These are phyloP conservation scores for Neurospora sp. DNA, from an alignment of 495 filamentous ascomycete genomes.

Conservation along the genomic window DNA sequence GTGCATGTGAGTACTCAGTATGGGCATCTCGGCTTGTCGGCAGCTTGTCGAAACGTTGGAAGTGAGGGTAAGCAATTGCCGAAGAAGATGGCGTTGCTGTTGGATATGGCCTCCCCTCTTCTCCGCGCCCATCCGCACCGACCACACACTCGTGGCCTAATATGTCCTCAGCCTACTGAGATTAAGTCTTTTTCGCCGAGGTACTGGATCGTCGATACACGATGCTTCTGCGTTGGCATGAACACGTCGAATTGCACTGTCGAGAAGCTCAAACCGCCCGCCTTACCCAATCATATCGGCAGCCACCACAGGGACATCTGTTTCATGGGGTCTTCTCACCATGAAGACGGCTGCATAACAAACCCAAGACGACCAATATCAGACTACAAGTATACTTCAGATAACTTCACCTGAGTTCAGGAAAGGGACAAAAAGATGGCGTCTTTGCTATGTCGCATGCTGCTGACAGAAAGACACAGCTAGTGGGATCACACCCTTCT, in stretches of 20 bases:
- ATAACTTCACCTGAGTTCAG: neutral
- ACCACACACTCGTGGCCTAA: neutral
- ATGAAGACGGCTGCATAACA: neutral
- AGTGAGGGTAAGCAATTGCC: neutral
- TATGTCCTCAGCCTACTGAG: neutral
- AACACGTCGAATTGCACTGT: neutral
- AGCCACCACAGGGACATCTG: neutral
- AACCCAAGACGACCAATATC: neutral
- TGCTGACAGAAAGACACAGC: neutral
- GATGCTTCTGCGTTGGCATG: neutral
- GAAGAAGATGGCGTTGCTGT: neutral
- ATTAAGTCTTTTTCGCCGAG: neutral
- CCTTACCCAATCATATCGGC: neutral
- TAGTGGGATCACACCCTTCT: neutral
- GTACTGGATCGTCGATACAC: neutral
- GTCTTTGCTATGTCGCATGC: neutral
- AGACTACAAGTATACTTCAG: neutral
- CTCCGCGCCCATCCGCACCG: neutral
- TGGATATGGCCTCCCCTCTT: neutral
- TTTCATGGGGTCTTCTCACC: neutral
- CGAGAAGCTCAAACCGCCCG: neutral
- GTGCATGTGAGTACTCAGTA: neutral
- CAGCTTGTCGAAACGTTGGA: neutral
- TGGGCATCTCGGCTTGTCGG: slow-evolving; percentile 2
- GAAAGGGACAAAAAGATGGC: neutral